These are phyloP conservation scores for Magnolia officinalis DNA, from an alignment of 164 flowering plant species.

Conservation along the genomic window DNA sequence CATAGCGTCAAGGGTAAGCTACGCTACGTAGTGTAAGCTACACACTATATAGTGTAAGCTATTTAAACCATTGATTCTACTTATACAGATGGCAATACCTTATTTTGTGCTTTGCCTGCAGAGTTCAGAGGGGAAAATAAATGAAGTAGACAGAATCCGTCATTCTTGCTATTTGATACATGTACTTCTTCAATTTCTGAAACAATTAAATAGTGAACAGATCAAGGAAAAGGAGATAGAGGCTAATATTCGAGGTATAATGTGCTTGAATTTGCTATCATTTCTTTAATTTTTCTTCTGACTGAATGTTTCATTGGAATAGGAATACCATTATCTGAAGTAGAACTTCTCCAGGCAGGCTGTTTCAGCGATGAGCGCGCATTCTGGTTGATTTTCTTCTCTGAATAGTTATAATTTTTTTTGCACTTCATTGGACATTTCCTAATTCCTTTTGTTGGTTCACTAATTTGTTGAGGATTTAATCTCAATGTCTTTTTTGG, in stretches of 20 bases:
- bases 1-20: no score
- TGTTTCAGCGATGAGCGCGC: conserved; percentile 37
- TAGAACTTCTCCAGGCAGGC: conserved; percentile 21
- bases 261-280: conserved; percentile 1
- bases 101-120: background rate
- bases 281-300: background rate
- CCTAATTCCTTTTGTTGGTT: background rate
- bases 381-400: conserved; percentile 41
- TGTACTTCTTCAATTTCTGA: conserved; percentile 43
- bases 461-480: background rate
- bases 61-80: no score
- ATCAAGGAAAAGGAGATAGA: conserved; percentile 39
- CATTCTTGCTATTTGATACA: conserved; percentile 31
- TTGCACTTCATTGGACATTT: background rate
- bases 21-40: no score
- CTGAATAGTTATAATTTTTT: background rate
- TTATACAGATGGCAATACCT: background rate
- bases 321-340: conserved; percentile 33
- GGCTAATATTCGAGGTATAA: conserved; percentile 47
- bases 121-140: conserved; percentile 3
- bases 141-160: conserved; percentile 19
- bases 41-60: no score
- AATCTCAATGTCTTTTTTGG: conserved; percentile 6
- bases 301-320: conserved; percentile 8
- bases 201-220: conserved; percentile 37